Base-by-base conservation (phyloP, 2,329 filamentous ascomycete species). In the Fonsecaea monophora region DNA sequence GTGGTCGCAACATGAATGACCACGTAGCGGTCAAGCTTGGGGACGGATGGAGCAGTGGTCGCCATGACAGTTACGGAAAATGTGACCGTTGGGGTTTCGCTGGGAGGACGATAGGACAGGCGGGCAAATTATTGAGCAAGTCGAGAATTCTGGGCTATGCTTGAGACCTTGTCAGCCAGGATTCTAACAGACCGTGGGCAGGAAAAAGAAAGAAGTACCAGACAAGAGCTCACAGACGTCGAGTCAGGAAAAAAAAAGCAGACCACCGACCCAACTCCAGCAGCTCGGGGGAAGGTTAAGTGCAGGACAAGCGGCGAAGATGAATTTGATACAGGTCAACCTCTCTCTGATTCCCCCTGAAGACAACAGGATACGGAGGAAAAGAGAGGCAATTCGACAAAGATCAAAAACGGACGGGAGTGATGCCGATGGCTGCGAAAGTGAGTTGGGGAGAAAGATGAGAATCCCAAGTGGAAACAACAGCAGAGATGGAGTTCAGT, bases 1-100 rank as follows among this genome's bases (percentile, higher is more conserved):
- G 95, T 99, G 40, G 95, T 99, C 71, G 95, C 95, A 77, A 98
- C 94, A 81, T 99, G 95, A 79, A 98, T 97, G 77, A 99, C 92
- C 73, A 97, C 91, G 82, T 97, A 99, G 80, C 94, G 92, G 83
- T 99, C 95, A 81, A 97, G 87, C 82, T 90, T 90, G 74, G 89
- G 85, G 74, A 87, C 87, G 83, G 84, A 78, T 71, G 79, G 76
- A 75, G 78, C 78, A 72, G 79, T 75, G 76, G 78, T 76, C 68
- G 81, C 80, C 81, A 83, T 80, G 68, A 77, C 75, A 74, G 72
- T 76, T 65, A 37, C 50, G 48, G 54, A 53, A 32, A 30, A 18
- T n/a, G 10, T 13, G 42, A 48, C 45, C 4, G 54, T 5, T 50
- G 37, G 30, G 30, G 35, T 25, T 45, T 42, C n/a, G 30, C 53